Evolutionary conservation across 2,329 filamentous ascomycete species (phyloP), one percentile per base, ranked within the genome.

Genomic region (Diaporthe australafricana): DNA sequence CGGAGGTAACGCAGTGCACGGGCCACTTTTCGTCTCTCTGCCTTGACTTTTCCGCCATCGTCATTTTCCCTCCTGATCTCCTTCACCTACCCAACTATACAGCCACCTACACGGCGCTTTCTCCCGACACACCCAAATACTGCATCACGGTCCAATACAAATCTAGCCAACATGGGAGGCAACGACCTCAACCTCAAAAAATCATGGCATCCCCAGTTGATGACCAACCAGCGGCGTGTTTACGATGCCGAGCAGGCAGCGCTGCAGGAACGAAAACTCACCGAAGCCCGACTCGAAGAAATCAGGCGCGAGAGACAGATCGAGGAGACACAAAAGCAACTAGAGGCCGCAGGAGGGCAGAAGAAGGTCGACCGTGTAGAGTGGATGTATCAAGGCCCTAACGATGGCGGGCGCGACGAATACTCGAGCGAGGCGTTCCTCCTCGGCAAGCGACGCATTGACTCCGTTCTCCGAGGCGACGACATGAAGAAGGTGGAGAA

Each of bases 371-470:
- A 96, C 77, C 91, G 95, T 45, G 96, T 99, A 32, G 96, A 98
- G 78, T 99, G 96, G 94, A 98, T 99, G 94, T 99, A 99, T 83
- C 91, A 93, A 77, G 96, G 96, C 1, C 95, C 96, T 9, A 93
- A 92, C 63, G 87, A 89, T 78, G 94, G 94, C 45, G 86, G 87
- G n/a, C 93, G 92, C 38, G 94, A 90, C 48, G 90, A 89, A 5
- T 96, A 98, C 81, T 96, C 98, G 83, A 95, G 94, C 84, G 96
- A 99, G 79, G 94, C 93, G 5, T 99, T 97, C 80, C 84, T 99
- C 1, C 87, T 99, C 17, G 96, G 96, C 67, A 98, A 98, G 86
- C 89, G 96, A 72, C 89, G 95, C 72, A 96, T 99, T 80, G 96
- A 98, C 84, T 91, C 92, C 16, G 81, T 90, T 42, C 87, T 99